phyloP scores from a whole-genome alignment of 2,329 filamentous ascomycete genomes.

The Cadophora gregata region DNA sequence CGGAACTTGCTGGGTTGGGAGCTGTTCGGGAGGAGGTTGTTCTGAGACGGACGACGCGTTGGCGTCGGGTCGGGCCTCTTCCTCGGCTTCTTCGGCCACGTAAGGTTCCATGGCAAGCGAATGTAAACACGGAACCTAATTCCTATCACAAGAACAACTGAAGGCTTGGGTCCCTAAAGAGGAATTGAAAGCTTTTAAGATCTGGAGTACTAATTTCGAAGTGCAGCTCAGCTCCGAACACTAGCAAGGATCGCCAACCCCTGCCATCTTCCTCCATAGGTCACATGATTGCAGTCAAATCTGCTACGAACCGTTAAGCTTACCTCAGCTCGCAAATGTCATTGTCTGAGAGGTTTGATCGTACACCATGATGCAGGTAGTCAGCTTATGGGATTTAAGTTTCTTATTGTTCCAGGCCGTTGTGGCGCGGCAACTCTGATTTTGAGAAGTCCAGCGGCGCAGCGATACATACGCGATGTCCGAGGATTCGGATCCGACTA shows the following conservation, averaged over 20 bases:
- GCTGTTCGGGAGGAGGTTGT: not conserved
- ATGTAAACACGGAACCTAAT: not conserved
- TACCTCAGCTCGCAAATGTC: too few relatives aligned
- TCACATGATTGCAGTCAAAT: not conserved
- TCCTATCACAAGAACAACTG: not conserved
- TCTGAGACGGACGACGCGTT: not conserved
- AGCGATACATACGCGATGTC: not conserved
- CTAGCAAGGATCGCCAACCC: conserved; percentile 3
- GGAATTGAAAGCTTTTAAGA: not conserved
- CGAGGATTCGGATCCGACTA: not conserved
- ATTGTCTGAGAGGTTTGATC: too few relatives aligned
- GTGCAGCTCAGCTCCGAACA: conserved; percentile 1
- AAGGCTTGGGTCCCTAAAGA: not conserved
- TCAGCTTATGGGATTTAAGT: too few relatives aligned
- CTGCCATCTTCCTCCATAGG: not conserved
- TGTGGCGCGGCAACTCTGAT: not conserved
- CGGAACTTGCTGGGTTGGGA: not conserved
- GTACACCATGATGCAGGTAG: too few relatives aligned
- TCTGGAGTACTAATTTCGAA: not conserved
- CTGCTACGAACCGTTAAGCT: too few relatives aligned
- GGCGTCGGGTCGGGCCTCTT: conserved; percentile 11
- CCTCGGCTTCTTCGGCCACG: conserved; percentile 1
- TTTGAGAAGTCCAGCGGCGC: not conserved
- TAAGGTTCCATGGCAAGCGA: conserved; percentile 15
- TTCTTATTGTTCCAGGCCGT: too few relatives aligned